Conservation (phyloP, 1,284 basidiomycete species). For the Cryptococcus wingfieldii region DNA sequence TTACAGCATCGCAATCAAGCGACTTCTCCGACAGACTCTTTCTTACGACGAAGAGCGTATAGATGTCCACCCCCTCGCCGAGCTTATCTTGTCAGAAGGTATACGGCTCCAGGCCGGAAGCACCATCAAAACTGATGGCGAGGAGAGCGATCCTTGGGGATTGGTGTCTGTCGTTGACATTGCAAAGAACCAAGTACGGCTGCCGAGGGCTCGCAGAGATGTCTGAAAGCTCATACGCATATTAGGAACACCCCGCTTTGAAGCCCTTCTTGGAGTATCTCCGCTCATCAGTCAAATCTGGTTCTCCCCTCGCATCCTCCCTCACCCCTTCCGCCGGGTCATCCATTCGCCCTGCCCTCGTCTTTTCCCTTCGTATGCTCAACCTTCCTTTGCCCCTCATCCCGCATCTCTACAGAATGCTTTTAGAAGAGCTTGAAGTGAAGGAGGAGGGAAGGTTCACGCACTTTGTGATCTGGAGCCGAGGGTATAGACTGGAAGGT, state of each 20-base stretch:
- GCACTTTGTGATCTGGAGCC: conserved; percentile 45
- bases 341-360: conserved; percentile 62
- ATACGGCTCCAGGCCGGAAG: conserved; percentile 60
- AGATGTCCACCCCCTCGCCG: conserved; percentile 66
- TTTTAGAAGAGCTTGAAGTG: conserved; percentile 72
- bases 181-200: conserved; percentile 64
- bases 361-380: conserved; percentile 78
- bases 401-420: conserved; percentile 83
- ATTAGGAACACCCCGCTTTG: conserved; percentile 59
- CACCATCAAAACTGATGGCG: conserved; percentile 85
- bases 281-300: conserved; percentile 46
- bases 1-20: conserved; percentile 66
- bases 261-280: conserved; percentile 68
- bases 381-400: conserved; percentile 90
- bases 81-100: conserved; percentile 62
- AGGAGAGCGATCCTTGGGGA: conserved; percentile 81
- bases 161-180: conserved; percentile 77
- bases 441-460: conserved; percentile 22
- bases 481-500: conserved; percentile 47
- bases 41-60: conserved; percentile 72
- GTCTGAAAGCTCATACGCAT: neutral
- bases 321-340: conserved; percentile 33
- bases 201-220: neutral
- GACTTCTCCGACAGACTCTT: conserved; percentile 73
- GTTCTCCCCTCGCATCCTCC: conserved; percentile 40